phyloP scores from a whole-genome alignment of 768 basidiomycete species.

The Favolaschia claudopus region DNA sequence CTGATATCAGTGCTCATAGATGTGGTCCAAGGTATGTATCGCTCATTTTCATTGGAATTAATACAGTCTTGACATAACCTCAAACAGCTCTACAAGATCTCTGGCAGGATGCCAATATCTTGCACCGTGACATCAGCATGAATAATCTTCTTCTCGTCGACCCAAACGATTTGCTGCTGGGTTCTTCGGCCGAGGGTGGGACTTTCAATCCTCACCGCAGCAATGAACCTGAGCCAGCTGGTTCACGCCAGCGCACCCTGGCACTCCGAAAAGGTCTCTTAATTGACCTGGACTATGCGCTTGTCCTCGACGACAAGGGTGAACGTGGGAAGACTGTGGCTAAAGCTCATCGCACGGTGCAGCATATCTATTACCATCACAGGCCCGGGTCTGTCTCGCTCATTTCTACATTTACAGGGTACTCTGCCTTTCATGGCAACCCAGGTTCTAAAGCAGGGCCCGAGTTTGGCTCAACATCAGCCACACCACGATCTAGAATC shows the following conservation, averaged over 20 bases:
- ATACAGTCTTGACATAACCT: too few relatives aligned
- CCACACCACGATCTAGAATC: constrained; percentile 14
- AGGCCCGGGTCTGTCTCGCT: background rate
- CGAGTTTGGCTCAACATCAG: background rate
- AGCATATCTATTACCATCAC: background rate
- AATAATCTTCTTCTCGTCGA: constrained; percentile 9
- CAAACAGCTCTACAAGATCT: constrained; percentile 7
- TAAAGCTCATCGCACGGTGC: constrained; percentile 2
- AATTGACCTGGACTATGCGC: constrained; percentile 9
- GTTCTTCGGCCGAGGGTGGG: background rate
- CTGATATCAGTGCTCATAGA: constrained; percentile 8
- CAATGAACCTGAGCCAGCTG: background rate
- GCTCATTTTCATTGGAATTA: background rate
- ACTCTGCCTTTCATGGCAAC: constrained; percentile 13
- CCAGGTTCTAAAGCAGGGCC: background rate
- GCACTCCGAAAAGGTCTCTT: background rate
- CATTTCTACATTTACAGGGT: too few relatives aligned
- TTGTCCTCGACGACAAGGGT: background rate
- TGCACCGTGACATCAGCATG: constrained; percentile 11
- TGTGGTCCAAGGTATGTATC: constrained; percentile 2
- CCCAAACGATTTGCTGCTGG: background rate
- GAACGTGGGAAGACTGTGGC: background rate
- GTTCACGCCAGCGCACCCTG: background rate
- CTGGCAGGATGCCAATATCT: background rate
- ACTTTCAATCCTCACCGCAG: background rate